Conservation (phyloP, 495 filamentous ascomycete species). For the Aspergillus cavernicola region DNA sequence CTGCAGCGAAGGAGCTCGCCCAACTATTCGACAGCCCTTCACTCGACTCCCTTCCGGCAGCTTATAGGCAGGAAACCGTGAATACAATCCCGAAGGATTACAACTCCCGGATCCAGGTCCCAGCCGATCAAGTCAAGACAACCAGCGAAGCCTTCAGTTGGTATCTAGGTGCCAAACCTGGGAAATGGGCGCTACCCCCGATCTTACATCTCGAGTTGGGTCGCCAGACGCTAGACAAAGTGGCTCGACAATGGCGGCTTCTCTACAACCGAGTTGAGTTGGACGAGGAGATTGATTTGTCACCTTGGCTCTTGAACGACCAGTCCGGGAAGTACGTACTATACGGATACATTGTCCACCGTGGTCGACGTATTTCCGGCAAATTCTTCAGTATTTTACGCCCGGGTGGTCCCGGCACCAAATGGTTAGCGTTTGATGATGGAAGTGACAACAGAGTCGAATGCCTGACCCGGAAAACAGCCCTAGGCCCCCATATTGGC, state of each 20-base stretch:
- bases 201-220: conserved; percentile 58
- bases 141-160: conserved; percentile 28
- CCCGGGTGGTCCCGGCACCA: conserved; percentile 51
- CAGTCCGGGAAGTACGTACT: conserved; percentile 50
- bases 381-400: conserved; percentile 60
- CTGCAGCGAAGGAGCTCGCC: conserved; percentile 35
- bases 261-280: conserved; percentile 53
- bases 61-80: conserved; percentile 11
- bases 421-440: conserved; percentile 60
- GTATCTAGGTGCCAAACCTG: conserved; percentile 33
- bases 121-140: conserved; percentile 33
- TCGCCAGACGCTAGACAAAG: conserved; percentile 52
- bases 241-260: conserved; percentile 54
- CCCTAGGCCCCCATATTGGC: conserved; percentile 52
- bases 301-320: conserved; percentile 30
- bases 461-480: conserved; percentile 55
- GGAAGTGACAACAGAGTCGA: conserved; percentile 53
- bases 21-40: conserved; percentile 44
- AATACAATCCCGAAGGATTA: conserved; percentile 37
- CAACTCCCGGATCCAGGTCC: conserved; percentile 39
- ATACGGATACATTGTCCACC: conserved; percentile 61
- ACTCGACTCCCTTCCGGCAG: background rate
- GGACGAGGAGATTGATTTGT: conserved; percentile 50
- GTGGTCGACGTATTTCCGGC: conserved; percentile 56
- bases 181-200: conserved; percentile 41